Conservation (phyloP, 805 yeast genomes). For the Middelhovenomyces tepae region DNA sequence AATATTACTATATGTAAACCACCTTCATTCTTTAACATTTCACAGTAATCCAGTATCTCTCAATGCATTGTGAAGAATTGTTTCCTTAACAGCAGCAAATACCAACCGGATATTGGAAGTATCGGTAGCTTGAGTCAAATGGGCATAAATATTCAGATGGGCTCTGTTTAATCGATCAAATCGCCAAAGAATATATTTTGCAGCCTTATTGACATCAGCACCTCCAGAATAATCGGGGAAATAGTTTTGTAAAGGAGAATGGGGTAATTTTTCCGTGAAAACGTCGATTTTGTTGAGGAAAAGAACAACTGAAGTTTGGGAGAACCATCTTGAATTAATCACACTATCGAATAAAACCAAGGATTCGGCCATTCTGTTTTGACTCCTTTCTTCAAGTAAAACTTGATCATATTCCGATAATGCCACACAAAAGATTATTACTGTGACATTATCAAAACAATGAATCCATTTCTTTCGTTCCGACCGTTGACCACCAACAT, state of each 20-base stretch:
- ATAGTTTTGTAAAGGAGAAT: constrained; percentile 69
- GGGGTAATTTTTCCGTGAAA: constrained; percentile 74
- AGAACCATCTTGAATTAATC: constrained; percentile 88
- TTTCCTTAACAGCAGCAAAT: constrained; percentile 75
- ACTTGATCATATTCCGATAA: constrained; percentile 86
- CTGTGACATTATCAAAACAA: constrained; percentile 87
- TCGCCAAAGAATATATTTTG: constrained; percentile 84
- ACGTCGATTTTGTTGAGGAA: constrained; percentile 87
- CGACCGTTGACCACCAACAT: constrained; percentile 93
- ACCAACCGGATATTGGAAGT: constrained; percentile 82
- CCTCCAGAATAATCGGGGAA: constrained; percentile 93
- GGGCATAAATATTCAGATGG: constrained; percentile 75
- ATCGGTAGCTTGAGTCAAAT: constrained; percentile 88
- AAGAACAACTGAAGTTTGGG: constrained; percentile 74
- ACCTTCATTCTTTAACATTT: no score
- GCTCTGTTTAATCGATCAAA: constrained; percentile 79
- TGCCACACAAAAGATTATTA: constrained; percentile 86
- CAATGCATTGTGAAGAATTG: constrained; percentile 65
- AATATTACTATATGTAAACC: no score
- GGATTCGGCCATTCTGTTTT: constrained; percentile 71
- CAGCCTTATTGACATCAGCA: constrained; percentile 80
- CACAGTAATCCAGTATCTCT: constrained; percentile 66
- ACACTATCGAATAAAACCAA: constrained; percentile 80
- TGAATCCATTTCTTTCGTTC: constrained; percentile 97
- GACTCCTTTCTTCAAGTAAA: constrained; percentile 60